Evolutionary conservation across 805 yeast species (phyloP), one percentile per base, ranked within the genome.

Genomic region (Suhomyces tanzawaensis): DNA sequence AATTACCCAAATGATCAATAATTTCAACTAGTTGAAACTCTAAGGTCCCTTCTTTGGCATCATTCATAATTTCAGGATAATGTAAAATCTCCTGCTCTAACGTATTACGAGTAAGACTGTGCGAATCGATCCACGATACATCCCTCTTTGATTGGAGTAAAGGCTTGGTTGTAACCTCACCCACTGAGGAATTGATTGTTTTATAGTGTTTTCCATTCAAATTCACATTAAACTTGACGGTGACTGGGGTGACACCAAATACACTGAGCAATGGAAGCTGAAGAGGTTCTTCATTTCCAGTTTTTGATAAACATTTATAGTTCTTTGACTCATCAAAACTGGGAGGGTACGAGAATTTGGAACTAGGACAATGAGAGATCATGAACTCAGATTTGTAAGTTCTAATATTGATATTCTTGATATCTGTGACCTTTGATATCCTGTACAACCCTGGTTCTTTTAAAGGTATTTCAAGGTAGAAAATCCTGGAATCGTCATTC

Each of bases 281-380:
- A 34, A 71, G 45, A 11, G 57, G 46, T 14, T 57, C 58, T 7
- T 33, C 24, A 46, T 79, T 85, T 3, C 57, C 35, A 13, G 72
- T 78, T 7, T 37, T 33, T 3, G 58, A 51, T 4, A 80, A 63
- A 65, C 98, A 93, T 46, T 75, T 71, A 48, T 81, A 77, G 23
- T 49, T 54, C 3, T 48, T 32, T 15, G 48, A 39, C 7, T 41
- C 39, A 21, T 42, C 44, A n/a, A 44, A 55, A 5, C 53, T 38
- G 0, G 57, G 52, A 0, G 74, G 68, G 18, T 66, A 60, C 2
- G 45, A 48, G 37, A 88, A 74, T 15, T 69, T 59, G 0, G 87
- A 95, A 3, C 64, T 66, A 1, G 99, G 99, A 58, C 99, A 91
- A 29, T 70, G 57, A 3, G 95, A 81, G 7, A 93, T 69, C 14